phyloP scores from a whole-genome alignment of 345 rosid species.

The Gossypium longicalyx region DNA sequence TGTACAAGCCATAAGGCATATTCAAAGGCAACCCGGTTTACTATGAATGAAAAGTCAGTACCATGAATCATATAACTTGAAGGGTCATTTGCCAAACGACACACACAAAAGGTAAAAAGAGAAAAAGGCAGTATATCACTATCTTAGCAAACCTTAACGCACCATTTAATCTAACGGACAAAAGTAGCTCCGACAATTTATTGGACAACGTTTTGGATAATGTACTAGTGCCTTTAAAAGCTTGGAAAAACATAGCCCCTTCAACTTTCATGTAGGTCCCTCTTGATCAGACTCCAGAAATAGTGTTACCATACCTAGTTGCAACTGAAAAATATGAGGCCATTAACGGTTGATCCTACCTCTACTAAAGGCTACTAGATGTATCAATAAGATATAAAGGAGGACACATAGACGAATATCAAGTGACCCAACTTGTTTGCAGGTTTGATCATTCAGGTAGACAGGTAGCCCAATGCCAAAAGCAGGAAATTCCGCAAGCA shows the following conservation, averaged over 20 bases:
- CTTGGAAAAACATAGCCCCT: constrained; percentile 3
- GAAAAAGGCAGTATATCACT: not conserved
- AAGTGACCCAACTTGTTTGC: constrained; percentile 9
- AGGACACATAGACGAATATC: constrained; percentile 1
- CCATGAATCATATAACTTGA: not conserved
- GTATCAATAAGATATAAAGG: constrained; percentile 7
- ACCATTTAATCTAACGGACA: not conserved
- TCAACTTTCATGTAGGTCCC: not conserved
- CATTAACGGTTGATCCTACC: constrained; percentile 1
- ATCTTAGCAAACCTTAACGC: not conserved
- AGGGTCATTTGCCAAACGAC: not conserved
- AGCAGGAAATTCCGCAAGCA: constrained; percentile 10
- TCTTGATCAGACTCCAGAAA: constrained; percentile 2
- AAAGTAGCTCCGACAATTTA: not conserved
- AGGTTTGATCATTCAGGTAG: not conserved
- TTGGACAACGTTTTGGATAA: not conserved
- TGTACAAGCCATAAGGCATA: not conserved
- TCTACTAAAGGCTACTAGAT: not conserved
- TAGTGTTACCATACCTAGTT: not conserved
- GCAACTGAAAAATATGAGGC: not conserved
- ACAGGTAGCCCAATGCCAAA: not conserved
- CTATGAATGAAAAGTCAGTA: not conserved
- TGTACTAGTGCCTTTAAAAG: not conserved
- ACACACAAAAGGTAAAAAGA: not conserved
- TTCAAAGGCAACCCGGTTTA: not conserved